Percentiles rank a stretch among this genome's conserved stretches.
Evolutionary conservation across 805 yeast species (phyloP).

Genomic region (Danielia oregonensis): DNA sequence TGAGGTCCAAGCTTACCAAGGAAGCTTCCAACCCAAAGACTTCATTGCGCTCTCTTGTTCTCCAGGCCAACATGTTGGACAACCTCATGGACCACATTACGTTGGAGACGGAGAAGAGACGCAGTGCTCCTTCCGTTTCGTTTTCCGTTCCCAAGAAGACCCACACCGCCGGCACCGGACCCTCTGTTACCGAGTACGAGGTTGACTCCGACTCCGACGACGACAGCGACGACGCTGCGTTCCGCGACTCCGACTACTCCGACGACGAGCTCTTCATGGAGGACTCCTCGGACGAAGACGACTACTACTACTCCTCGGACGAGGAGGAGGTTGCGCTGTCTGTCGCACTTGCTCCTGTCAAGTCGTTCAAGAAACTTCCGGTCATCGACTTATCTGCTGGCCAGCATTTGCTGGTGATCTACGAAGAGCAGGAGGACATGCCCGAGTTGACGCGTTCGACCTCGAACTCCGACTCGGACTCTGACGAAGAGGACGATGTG

Average conservation of each 20-base stretch:
- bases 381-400: slow-evolving; percentile 10
- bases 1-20: slow-evolving; percentile 57
- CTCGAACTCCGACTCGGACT: slow-evolving; percentile 12
- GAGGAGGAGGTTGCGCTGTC: slow-evolving; percentile 13
- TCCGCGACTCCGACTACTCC: slow-evolving; percentile 20
- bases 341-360: slow-evolving; percentile 1
- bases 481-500: slow-evolving; percentile 11
- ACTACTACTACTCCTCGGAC: slow-evolving; percentile 23
- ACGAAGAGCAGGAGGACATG: slow-evolving; percentile 11
- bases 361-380: slow-evolving; percentile 7
- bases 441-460: slow-evolving; percentile 15
- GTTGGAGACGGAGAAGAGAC: slow-evolving; percentile 24
- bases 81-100: slow-evolving; percentile 52
- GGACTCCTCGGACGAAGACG: slow-evolving; percentile 8
- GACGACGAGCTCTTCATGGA: slow-evolving; percentile 6
- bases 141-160: slow-evolving; percentile 15
- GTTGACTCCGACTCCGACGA: slow-evolving; percentile 29
- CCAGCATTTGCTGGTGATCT: slow-evolving; percentile 12
- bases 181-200: slow-evolving; percentile 38
- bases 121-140: slow-evolving; percentile 5
- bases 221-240: slow-evolving; percentile 22
- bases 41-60: slow-evolving; percentile 53
- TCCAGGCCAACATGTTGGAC: slow-evolving; percentile 71
- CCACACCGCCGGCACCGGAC: slow-evolving; percentile 11
- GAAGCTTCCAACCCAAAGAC: slow-evolving; percentile 60